A percentile compares a stretch with the other conserved stretches of the same genome.
Evolutionary conservation across 2,329 filamentous ascomycete genomes (phyloP).

Genomic region (Magnaporthiopsis incrustans): DNA sequence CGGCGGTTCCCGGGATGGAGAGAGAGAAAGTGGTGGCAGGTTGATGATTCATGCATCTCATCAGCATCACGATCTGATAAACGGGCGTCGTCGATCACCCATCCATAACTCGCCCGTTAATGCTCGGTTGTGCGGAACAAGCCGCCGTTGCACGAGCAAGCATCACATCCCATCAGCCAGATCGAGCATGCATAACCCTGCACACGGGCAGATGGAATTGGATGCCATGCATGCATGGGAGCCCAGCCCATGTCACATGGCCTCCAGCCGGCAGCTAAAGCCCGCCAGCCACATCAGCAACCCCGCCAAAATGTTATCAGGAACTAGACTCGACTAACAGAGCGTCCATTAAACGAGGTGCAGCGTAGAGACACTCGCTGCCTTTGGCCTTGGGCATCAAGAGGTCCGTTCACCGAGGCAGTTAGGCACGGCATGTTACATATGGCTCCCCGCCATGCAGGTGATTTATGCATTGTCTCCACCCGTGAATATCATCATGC

Average conservation of each 20-base stretch:
- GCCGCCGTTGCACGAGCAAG: background rate
- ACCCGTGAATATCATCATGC: background rate
- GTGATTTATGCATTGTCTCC: background rate
- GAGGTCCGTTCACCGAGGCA: background rate
- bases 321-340: background rate
- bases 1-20: background rate
- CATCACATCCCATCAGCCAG: background rate
- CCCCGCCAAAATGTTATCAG: background rate
- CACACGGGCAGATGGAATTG: background rate
- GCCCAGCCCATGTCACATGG: background rate
- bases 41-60: background rate
- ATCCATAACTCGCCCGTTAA: background rate
- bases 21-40: no score
- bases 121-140: background rate
- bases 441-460: constrained; percentile 1
- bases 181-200: background rate
- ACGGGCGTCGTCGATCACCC: background rate
- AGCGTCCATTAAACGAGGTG: no score
- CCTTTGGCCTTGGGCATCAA: no score
- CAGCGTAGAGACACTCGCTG: no score
- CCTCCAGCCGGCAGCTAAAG: background rate
- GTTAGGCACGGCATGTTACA: background rate
- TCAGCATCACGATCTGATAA: background rate
- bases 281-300: background rate
- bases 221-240: no score